phyloP scores from a whole-genome alignment of 2,329 filamentous ascomycete genomes.

The Trichoderma sp. region DNA sequence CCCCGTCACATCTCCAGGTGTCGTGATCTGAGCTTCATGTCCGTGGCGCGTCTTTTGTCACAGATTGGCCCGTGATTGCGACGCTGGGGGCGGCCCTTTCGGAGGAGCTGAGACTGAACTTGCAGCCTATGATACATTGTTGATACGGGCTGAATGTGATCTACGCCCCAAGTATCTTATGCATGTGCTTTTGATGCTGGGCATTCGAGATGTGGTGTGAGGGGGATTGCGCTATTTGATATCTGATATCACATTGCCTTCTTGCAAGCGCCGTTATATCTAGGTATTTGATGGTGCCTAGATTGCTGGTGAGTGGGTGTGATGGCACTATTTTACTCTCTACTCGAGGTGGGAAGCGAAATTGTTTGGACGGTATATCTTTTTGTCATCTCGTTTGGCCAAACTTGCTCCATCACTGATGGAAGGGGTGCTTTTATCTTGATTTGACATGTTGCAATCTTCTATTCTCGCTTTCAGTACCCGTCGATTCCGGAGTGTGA shows the following conservation, averaged over 20 bases:
- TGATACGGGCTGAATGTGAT: background rate
- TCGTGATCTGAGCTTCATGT: constrained; percentile 21
- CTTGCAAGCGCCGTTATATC: background rate
- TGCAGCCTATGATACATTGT: background rate
- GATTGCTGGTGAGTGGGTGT: background rate
- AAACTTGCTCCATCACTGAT: background rate
- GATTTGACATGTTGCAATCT: background rate
- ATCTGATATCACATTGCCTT: background rate
- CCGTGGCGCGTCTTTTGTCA: background rate
- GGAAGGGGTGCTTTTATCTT: background rate
- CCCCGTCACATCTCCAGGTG: background rate
- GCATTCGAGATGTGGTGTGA: background rate
- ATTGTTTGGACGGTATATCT: background rate
- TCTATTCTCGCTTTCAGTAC: background rate
- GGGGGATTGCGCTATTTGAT: background rate
- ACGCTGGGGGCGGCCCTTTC: constrained; percentile 5
- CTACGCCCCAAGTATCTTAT: background rate
- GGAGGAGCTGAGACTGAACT: background rate
- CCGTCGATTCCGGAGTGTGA: background rate
- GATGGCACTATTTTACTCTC: background rate
- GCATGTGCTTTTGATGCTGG: background rate
- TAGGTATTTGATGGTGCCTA: background rate
- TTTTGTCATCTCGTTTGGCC: background rate
- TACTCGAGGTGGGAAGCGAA: background rate
- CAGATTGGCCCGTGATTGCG: background rate